Base-by-base conservation (phyloP, 1,284 basidiomycete genomes). In the Malassezia equina region DNA sequence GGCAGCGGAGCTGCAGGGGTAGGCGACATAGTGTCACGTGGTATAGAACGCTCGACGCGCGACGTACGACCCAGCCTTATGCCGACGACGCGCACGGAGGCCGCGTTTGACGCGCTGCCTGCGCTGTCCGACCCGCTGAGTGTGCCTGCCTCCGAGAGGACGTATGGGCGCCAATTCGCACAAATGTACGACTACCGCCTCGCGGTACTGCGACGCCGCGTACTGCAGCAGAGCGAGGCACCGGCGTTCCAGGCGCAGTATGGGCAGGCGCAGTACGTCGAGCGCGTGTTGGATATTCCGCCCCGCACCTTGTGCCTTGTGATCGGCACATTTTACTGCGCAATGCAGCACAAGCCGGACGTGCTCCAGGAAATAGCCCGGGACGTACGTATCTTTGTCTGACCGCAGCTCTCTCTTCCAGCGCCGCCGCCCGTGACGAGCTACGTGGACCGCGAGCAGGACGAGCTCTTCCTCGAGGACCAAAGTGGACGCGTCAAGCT, bases 331-430 rank as follows among this genome's bases (percentile, higher is more conserved):
- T 83, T 96, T 1, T 99, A 96, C 76, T 85, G 94, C 81, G 87
- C 94, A 59, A 96, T 98, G 94, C 88, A 88, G 4, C 80, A 95
- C 53, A 99, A 99, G 74, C 93, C 93, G 0, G 95, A 96, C 66
- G 88, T 99, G 12, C 80, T 99, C 52, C 86, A 91, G 67, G 94
- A 99, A 64, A 82, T 98, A 63, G 89, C 85, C 12, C 81, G 88
- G 70, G 90, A 98, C 69, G 93, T 94, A 69, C 59, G 63, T 55
- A 4, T 13, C 15, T 7, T 4, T 13, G 7, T 13, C 24, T 54
- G 11, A 46, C 13, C n/a, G 51, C 67, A 94, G 90, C 87, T 88
- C 75, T 89, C 88, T 55, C 83, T 95, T 52, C 86, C 88, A 4
- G 83, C 88, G 0, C 90, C 87, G 0, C 84, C 69, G n/a, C 51